Evolutionary conservation across 1,284 basidiomycete species (phyloP), one percentile per base, ranked within the genome.

Genomic region (Cryptococcus jaspeensis): DNA sequence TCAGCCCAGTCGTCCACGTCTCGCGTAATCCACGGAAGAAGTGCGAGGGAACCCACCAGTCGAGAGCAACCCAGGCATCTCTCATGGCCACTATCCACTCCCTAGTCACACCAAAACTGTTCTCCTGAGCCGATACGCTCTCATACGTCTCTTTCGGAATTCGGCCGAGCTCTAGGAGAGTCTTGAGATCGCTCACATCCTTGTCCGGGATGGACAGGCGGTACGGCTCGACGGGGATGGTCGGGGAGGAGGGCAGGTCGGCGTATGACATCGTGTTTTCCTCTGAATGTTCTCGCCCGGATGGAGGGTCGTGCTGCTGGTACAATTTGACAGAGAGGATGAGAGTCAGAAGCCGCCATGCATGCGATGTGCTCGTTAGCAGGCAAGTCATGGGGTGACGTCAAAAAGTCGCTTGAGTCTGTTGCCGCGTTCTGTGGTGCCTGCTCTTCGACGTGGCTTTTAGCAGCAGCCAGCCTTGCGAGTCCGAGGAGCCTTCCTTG

Each of bases 81-180:
- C 56, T 55, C 28, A 62, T 62, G 20, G 58, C 51, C 12, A 53
- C 39, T 32, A 68, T 47, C 63, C 63, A 68, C 28, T 61, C 52
- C n/a, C 62, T 52, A 18, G 35, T 55, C 12, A 64, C 52, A 23
- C 69, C 69, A 37, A 68, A 66, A 28, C 18, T 38, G 43, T 43
- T 41, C 20, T 46, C 38, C 36, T 56, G 28, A 16, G 53, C 41
- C 38, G 55, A 22, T 1, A 51, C 39, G 56, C 73, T 75, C 64
- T 75, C 73, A 57, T 65, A 74, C 11, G 72, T 75, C 47, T 59
- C 42, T 41, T 58, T 64, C 36, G 54, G 65, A 35, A 59, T 51
- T 22, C 65, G 53, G 18, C 42, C 50, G 44, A 58, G 57, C 41
- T 61, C 59, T 9, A 75, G 60, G 1, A 67, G 59, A 12, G 53